Evolutionary conservation across 1,139 yeast species (phyloP).

Genomic region (Lodderomyces parapsilosis): DNA sequence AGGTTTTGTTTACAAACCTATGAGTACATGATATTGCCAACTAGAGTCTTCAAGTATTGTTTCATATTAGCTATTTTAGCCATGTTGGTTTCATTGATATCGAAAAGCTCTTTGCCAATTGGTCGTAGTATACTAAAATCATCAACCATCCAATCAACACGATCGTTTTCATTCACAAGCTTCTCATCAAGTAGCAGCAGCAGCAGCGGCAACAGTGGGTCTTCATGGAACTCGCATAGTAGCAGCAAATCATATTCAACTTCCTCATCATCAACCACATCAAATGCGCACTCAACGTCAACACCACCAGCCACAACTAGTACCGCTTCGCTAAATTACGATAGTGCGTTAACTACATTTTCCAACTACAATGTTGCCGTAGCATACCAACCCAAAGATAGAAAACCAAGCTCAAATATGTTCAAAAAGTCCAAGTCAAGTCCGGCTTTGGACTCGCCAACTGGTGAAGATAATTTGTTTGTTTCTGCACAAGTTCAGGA

Average conservation of each 20-base stretch:
- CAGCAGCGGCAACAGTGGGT: background rate
- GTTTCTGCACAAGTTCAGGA: slow-evolving; percentile 43
- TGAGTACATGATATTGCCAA: background rate
- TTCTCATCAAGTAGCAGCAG: background rate
- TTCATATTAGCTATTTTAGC: slow-evolving; percentile 22
- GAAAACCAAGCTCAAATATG: slow-evolving; percentile 45
- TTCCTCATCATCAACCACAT: slow-evolving; percentile 4
- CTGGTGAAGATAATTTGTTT: slow-evolving; percentile 89
- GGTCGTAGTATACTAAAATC: slow-evolving; percentile 7
- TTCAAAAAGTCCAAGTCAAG: slow-evolving; percentile 27
- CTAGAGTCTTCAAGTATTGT: slow-evolving; percentile 3
- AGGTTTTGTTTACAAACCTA: background rate
- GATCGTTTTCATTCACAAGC: slow-evolving; percentile 17
- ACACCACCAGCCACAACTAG: slow-evolving; percentile 13
- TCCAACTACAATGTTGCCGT: slow-evolving; percentile 57
- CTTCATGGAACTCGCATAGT: slow-evolving; percentile 19
- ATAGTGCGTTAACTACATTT: slow-evolving; percentile 22
- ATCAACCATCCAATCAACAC: background rate
- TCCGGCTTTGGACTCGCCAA: slow-evolving; percentile 50
- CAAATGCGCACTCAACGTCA: slow-evolving; percentile 6
- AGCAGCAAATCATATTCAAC: slow-evolving; percentile 5
- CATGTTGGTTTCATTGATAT: slow-evolving; percentile 26
- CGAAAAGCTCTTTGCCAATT: slow-evolving; percentile 22
- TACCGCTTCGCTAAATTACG: slow-evolving; percentile 16
- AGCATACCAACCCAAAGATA: slow-evolving; percentile 71